These are phyloP conservation scores for Nicotiana obtusifolia DNA, from an alignment of 257 asterid species.

Conservation along the genomic window DNA sequence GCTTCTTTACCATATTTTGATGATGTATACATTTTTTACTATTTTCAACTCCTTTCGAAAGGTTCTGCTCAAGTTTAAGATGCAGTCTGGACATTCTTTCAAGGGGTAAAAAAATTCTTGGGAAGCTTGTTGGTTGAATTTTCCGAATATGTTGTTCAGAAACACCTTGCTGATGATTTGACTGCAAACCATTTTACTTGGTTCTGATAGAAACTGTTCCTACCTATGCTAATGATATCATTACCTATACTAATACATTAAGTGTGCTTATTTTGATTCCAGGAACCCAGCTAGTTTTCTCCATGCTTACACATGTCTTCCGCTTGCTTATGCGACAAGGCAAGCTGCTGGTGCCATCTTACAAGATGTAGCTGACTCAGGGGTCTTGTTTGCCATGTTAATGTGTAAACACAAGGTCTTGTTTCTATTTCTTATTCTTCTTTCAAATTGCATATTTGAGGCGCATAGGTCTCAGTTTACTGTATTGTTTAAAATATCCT, in stretches of 20 bases:
- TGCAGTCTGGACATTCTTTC: neutral
- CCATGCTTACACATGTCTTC: conserved; percentile 95
- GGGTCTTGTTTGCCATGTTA: conserved; percentile 78
- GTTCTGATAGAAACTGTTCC: neutral
- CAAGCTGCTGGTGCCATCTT: conserved; percentile 93
- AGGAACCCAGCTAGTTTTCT: conserved; percentile 97
- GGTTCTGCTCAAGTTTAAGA: neutral
- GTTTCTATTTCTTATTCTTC: conserved; percentile 15
- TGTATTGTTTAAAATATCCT: conserved; percentile 11
- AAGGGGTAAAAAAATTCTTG: neutral
- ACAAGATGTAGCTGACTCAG: conserved; percentile 91
- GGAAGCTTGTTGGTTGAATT: neutral
- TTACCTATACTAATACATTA: neutral
- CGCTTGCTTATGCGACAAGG: conserved; percentile 80
- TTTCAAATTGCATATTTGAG: neutral
- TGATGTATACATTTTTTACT: neutral
- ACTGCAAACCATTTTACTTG: neutral
- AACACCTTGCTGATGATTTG: neutral
- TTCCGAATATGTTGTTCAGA: neutral
- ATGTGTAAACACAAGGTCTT: conserved; percentile 95
- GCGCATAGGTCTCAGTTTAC: neutral
- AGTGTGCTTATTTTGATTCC: conserved; percentile 19
- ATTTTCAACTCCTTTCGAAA: neutral
- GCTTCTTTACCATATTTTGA: neutral
- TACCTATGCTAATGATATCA: neutral